Conservation (phyloP, 768 basidiomycete species). For the Tubosaeta brunneosetosa region DNA sequence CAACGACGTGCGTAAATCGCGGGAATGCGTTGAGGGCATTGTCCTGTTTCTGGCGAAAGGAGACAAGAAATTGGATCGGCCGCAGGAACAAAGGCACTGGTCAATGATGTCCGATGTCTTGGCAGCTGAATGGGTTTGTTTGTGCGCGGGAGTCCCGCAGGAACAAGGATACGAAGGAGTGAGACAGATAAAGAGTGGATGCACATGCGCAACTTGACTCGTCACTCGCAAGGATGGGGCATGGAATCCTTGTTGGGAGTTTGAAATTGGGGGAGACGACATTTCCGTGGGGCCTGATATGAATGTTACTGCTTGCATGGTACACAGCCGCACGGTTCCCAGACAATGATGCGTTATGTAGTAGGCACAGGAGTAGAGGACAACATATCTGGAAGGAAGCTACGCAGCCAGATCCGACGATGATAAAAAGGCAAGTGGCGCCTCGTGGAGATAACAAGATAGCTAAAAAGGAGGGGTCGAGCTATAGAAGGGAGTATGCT, state of each 20-base stretch:
- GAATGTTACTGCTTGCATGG: constrained; percentile 10
- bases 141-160: constrained; percentile 3
- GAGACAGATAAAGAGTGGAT: constrained; percentile 13
- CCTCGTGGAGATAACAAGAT: constrained; percentile 34
- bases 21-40: background rate
- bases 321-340: constrained; percentile 9
- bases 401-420: constrained; percentile 30
- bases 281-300: constrained; percentile 17
- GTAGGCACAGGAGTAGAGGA: constrained; percentile 23
- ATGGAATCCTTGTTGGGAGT: constrained; percentile 4
- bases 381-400: constrained; percentile 25
- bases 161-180: constrained; percentile 24
- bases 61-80: constrained; percentile 2
- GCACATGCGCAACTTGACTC: constrained; percentile 9
- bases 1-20: constrained; percentile 4
- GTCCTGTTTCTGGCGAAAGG: constrained; percentile 9
- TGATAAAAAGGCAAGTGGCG: constrained; percentile 17
- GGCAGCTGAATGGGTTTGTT: constrained; percentile 6
- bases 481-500: constrained; percentile 17
- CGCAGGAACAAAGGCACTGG: constrained; percentile 2
- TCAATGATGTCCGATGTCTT: constrained; percentile 5
- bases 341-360: constrained; percentile 4
- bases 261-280: constrained; percentile 22
- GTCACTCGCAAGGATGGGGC: constrained; percentile 13
- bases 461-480: constrained; percentile 19